Evolutionary conservation across 2,329 filamentous ascomycete species (phyloP).

Genomic region (Ilyonectria destructans): DNA sequence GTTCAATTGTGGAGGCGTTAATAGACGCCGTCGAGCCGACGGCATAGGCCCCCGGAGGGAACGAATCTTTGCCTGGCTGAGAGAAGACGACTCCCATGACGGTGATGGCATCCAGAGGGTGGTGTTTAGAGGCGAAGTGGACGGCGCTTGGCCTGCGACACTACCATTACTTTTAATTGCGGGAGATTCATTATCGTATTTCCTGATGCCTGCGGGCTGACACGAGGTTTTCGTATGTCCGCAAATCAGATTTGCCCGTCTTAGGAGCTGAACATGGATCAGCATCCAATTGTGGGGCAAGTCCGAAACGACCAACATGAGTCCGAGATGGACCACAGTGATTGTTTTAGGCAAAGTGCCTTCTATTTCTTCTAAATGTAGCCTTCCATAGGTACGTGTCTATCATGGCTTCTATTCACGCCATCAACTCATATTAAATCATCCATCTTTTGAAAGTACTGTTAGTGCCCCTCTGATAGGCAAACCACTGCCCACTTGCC

Average conservation of each 20-base stretch:
- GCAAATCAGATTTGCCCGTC: constrained; percentile 5
- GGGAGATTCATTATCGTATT: not conserved
- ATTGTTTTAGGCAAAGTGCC: not conserved
- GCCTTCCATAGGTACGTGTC: constrained; percentile 22
- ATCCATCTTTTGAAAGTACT: constrained; percentile 10
- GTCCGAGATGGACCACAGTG: not conserved
- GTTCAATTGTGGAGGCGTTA: constrained; percentile 37
- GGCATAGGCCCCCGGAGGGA: constrained; percentile 25
- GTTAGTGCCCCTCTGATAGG: constrained; percentile 55
- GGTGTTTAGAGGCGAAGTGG: not conserved
- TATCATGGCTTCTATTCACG: constrained; percentile 33
- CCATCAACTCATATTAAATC: constrained; percentile 15
- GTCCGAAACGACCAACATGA: too few species aligned
- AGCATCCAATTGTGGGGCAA: constrained; percentile 11
- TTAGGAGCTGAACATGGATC: constrained; percentile 9
- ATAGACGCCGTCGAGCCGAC: constrained; percentile 22
- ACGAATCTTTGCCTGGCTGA: constrained; percentile 22
- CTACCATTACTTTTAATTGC: not conserved
- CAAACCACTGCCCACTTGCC: constrained; percentile 97
- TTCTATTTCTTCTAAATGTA: constrained; percentile 2
- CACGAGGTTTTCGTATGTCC: not conserved
- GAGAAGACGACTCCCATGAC: constrained; percentile 41
- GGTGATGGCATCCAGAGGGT: not conserved
- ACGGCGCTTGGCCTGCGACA: not conserved
- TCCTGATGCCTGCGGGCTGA: constrained; percentile 1